Evolutionary conservation across 129 eudicot species (phyloP), one percentile per base, ranked within the genome.

Genomic region (Saposhnikovia divaricata): DNA sequence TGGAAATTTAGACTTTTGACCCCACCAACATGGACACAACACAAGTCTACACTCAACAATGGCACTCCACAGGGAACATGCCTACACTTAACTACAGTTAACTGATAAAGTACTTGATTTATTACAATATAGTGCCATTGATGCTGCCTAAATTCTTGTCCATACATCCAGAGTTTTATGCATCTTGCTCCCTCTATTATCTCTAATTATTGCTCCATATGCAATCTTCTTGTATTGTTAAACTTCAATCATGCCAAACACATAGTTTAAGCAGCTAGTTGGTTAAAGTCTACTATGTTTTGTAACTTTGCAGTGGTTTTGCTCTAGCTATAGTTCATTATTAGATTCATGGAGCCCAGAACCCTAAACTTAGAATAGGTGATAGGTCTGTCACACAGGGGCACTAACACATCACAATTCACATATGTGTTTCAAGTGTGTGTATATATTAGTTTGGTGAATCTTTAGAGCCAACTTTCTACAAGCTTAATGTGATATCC

Each of bases 301-400:
- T 73, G 51, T 1, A n/a, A 42, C 7, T 73, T 73, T 73, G 77
- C 57, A 2, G n/a, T 73, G 77, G n/a, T 44, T 44, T 73, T 44
- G 47, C 53, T 73, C 37, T 73, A 73, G 14, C 18, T 73, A 15
- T 13, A 1, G 9, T 31, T 68, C 42, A 68, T 68, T 13, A 73
- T 25, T 73, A 73, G 77, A 73, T 44, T 73, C 77, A 43, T 73
- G 55, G 55, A 73, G 77, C 77, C 77, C 53, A 73, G 21, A 73
- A 73, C 77, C 77, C 55, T 73, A 44, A 73, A 73, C 19, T 42
- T 73, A 73, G 55, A n/a, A 43, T 42, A 73, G 77, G 38, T 43
- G 77, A 71, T 39, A 68, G 73, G 73, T 13, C 3, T 68, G 40
- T 68, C 69, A 61, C 34, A 61, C 69, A 59, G 31, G 69, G 69